phyloP scores from a whole-genome alignment of 2,329 filamentous ascomycete species.

The Cladobotryum protrusum region DNA sequence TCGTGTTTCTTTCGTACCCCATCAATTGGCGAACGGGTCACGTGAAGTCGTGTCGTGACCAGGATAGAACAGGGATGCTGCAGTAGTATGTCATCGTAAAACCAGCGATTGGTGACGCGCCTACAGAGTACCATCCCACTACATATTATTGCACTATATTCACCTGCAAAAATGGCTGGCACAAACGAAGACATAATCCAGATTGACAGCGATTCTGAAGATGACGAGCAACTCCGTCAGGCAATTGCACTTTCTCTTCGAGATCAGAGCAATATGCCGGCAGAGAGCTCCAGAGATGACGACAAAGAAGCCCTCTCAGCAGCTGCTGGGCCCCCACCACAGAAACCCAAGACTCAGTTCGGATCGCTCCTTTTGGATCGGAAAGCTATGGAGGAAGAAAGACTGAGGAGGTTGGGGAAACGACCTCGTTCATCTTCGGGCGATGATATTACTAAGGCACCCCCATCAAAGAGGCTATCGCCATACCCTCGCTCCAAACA shows the following conservation, averaged over 20 bases:
- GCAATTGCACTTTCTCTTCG: conserved; percentile 55
- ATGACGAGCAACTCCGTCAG: conserved; percentile 53
- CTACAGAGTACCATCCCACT: no score
- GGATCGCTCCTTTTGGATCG: conserved; percentile 59
- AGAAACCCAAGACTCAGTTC: conserved; percentile 12
- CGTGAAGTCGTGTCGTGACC: no score
- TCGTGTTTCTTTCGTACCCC: no score
- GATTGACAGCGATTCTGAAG: conserved; percentile 34
- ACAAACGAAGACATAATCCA: conserved; percentile 13
- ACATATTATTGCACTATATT: no score
- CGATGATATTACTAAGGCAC: conserved; percentile 24
- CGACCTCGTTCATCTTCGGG: conserved; percentile 25
- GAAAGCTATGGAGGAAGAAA: conserved; percentile 78
- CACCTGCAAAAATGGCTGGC: not conserved
- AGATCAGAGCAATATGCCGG: conserved; percentile 16
- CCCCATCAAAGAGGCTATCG: conserved; percentile 21
- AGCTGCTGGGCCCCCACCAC: not conserved
- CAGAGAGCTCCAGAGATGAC: not conserved
- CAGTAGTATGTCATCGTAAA: no score
- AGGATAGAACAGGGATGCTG: no score
- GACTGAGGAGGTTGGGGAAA: conserved; percentile 64
- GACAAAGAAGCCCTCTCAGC: not conserved
- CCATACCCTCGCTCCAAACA: not conserved
- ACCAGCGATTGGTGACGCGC: no score
- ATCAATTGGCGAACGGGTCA: no score